A percentile compares a stretch with the other conserved stretches of the same genome.
Evolutionary conservation across 306 rosid genomes (phyloP).

Genomic region (Vigna trinervia): DNA sequence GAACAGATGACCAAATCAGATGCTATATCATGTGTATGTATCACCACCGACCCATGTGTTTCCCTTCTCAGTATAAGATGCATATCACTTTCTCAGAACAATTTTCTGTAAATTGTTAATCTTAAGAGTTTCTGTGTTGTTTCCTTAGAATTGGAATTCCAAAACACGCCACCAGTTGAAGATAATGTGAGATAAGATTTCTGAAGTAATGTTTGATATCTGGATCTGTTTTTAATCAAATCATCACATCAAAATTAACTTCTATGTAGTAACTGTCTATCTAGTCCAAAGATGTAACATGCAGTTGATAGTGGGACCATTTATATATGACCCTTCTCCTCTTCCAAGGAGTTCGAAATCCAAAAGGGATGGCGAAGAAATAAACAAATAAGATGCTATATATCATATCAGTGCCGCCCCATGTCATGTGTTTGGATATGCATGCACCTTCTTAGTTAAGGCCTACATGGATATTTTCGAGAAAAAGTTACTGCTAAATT

Average conservation of each 20-base stretch:
- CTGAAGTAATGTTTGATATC: too few species aligned
- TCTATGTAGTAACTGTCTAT: too few species aligned
- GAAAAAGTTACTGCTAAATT: neutral
- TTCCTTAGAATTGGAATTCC: too few species aligned
- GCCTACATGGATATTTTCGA: neutral
- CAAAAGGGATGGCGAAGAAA: neutral
- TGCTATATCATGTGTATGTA: conserved; percentile 8
- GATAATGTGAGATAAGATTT: too few species aligned
- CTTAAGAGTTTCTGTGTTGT: too few species aligned
- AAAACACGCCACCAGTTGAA: too few species aligned
- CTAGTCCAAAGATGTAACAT: too few species aligned
- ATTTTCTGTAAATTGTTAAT: neutral
- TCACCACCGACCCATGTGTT: conserved; percentile 21
- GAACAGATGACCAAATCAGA: conserved; percentile 1
- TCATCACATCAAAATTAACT: too few species aligned
- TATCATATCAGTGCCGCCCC: neutral
- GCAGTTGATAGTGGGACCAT: too few species aligned
- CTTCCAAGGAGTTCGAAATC: neutral
- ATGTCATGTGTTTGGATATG: conserved; percentile 7
- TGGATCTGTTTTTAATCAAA: too few species aligned
- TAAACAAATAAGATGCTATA: conserved; percentile 5
- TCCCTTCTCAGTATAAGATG: neutral
- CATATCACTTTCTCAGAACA: neutral
- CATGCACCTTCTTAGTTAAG: neutral
- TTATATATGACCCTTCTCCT: neutral